Evolutionary conservation across 179 eudicot species (phyloP).

Genomic region (Beta macrorhiza): DNA sequence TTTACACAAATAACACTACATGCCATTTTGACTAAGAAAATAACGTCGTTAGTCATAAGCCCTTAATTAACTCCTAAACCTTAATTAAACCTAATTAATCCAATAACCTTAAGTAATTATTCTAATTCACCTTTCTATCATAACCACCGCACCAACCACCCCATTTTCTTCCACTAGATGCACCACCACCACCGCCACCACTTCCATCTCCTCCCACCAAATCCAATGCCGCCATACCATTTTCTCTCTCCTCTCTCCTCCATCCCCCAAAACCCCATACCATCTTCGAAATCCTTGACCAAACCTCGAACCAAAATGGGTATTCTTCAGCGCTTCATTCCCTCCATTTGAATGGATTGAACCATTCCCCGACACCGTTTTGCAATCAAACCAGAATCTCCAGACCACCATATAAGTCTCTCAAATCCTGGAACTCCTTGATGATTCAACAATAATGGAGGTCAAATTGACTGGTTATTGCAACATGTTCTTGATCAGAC

Average conservation of each 20-base stretch:
- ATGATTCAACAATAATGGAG: constrained; percentile 55
- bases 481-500: constrained; percentile 55
- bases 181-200: too few relatives aligned
- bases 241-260: constrained; percentile 15
- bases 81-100: too few relatives aligned
- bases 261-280: constrained; percentile 21
- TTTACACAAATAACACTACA: too few relatives aligned
- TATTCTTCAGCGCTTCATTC: constrained; percentile 32
- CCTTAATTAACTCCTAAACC: too few relatives aligned
- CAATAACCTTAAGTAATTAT: too few relatives aligned
- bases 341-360: constrained; percentile 95
- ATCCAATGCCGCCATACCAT: background rate
- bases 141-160: too few relatives aligned
- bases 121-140: too few relatives aligned
- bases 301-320: constrained; percentile 6
- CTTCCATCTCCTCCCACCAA: too few relatives aligned
- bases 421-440: constrained; percentile 54
- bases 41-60: too few relatives aligned
- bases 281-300: constrained; percentile 15
- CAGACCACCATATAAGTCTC: constrained; percentile 74
- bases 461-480: constrained; percentile 52
- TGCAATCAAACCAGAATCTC: constrained; percentile 38
- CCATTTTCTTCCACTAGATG: too few relatives aligned
- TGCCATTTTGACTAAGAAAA: too few relatives aligned
- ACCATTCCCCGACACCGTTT: constrained; percentile 60